Conservation (phyloP, 2,329 filamentous ascomycete genomes). For the Hypoxylon sp. region DNA sequence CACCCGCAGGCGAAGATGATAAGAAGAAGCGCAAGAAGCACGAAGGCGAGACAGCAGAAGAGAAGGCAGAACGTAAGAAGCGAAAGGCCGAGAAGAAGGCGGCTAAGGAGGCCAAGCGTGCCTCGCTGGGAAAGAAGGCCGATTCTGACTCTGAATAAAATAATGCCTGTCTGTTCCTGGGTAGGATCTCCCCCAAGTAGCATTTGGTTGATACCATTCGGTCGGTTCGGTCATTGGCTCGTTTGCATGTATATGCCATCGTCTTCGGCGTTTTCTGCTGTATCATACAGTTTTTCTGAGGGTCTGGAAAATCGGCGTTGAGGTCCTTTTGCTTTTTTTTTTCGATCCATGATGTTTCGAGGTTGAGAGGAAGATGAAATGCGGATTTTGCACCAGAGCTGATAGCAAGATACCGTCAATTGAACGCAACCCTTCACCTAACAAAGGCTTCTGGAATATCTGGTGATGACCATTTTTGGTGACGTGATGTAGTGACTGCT, state of each 20-base stretch:
- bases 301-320: conserved; percentile 52
- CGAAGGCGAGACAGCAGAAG: conserved; percentile 80
- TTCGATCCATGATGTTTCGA: conserved; percentile 32
- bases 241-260: conserved; percentile 43
- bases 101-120: conserved; percentile 70
- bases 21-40: conserved; percentile 89
- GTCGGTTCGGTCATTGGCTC: conserved; percentile 33
- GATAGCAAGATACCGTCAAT: conserved; percentile 38
- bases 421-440: conserved; percentile 33
- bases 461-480: not conserved
- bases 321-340: conserved; percentile 42
- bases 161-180: conserved; percentile 41
- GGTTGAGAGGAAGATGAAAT: conserved; percentile 27
- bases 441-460: not conserved
- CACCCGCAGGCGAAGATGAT: conserved; percentile 67
- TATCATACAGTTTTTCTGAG: conserved; percentile 49
- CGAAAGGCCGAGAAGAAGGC: conserved; percentile 74
- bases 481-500: not conserved
- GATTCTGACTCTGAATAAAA: conserved; percentile 67
- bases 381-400: conserved; percentile 33
- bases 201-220: conserved; percentile 50
- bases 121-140: conserved; percentile 65
- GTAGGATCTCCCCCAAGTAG: conserved; percentile 38
- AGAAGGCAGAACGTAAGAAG: conserved; percentile 73
- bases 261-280: conserved; percentile 50